These are phyloP conservation scores for Farysia itapuensis DNA, from an alignment of 1,284 basidiomycete species.

Conservation along the genomic window DNA sequence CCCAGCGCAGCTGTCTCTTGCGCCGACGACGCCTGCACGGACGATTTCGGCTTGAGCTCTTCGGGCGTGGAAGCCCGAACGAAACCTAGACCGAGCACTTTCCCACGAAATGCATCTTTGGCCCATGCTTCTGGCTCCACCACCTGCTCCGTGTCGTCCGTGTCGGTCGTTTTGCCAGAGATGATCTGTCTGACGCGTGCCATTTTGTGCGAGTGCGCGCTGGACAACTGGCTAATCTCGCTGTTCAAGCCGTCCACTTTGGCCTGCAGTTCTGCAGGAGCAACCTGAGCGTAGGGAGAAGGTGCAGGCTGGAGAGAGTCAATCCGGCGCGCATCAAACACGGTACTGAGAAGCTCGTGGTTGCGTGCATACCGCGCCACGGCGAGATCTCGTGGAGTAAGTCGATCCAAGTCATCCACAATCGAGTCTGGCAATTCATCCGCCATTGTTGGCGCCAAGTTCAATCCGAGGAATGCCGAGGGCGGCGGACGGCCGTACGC, in stretches of 20 bases:
- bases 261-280: slow-evolving; percentile 21
- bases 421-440: slow-evolving; percentile 35
- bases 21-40: not conserved
- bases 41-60: slow-evolving; percentile 13
- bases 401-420: slow-evolving; percentile 53
- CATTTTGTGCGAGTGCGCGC: slow-evolving; percentile 17
- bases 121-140: slow-evolving; percentile 17
- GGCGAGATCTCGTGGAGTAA: slow-evolving; percentile 49
- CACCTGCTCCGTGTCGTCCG: slow-evolving; percentile 4
- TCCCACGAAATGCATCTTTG: slow-evolving; percentile 26
- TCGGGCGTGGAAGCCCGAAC: slow-evolving; percentile 41
- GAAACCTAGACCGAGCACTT: slow-evolving; percentile 46
- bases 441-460: slow-evolving; percentile 29
- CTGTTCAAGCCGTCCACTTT: slow-evolving; percentile 17
- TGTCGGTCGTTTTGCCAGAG: slow-evolving; percentile 1
- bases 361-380: slow-evolving; percentile 52
- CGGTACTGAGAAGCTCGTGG: slow-evolving; percentile 50
- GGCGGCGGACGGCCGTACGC: slow-evolving; percentile 10
- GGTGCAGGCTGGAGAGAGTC: slow-evolving; percentile 43
- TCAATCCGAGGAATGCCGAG: slow-evolving; percentile 23
- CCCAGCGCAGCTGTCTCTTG: too few species aligned
- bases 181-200: slow-evolving; percentile 6
- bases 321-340: slow-evolving; percentile 53
- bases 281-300: slow-evolving; percentile 40
- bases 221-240: slow-evolving; percentile 10